Evolutionary conservation across 1,139 yeast genomes (phyloP).

Genomic region (Geotrichum candidum): DNA sequence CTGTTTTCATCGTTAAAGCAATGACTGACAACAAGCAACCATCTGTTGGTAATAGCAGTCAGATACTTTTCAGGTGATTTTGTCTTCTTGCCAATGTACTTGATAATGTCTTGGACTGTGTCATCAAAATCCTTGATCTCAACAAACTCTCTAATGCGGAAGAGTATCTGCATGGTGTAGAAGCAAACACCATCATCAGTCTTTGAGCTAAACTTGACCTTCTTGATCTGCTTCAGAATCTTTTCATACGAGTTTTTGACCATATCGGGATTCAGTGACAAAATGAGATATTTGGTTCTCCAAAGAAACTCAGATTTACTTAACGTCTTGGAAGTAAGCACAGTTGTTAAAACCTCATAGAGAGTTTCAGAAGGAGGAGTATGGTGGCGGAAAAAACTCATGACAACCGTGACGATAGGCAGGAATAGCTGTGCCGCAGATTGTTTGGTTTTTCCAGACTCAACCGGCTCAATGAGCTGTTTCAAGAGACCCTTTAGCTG

Average conservation of each 20-base stretch:
- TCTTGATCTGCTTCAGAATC: slow-evolving; percentile 17
- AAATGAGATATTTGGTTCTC: slow-evolving; percentile 19
- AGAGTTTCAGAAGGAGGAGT: slow-evolving; percentile 10
- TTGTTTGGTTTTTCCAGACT: neutral
- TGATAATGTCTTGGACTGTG: slow-evolving; percentile 18
- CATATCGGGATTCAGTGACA: slow-evolving; percentile 18
- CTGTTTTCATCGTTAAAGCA: slow-evolving; percentile 20
- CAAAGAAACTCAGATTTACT: slow-evolving; percentile 14
- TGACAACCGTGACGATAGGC: slow-evolving; percentile 16
- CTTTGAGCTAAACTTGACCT: slow-evolving; percentile 13
- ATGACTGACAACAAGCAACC: slow-evolving; percentile 26
- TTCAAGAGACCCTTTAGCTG: slow-evolving; percentile 21
- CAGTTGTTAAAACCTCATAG: slow-evolving; percentile 8
- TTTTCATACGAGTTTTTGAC: slow-evolving; percentile 12
- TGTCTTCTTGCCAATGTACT: slow-evolving; percentile 18
- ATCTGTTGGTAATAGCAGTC: slow-evolving; percentile 22
- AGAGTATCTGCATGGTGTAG: slow-evolving; percentile 20
- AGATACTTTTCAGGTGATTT: slow-evolving; percentile 16
- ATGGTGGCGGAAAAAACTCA: slow-evolving; percentile 17
- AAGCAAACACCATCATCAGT: slow-evolving; percentile 16
- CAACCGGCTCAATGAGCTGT: slow-evolving; percentile 7
- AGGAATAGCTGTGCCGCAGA: slow-evolving; percentile 13
- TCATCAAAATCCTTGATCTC: slow-evolving; percentile 20
- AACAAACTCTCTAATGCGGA: slow-evolving; percentile 24
- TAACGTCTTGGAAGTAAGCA: slow-evolving; percentile 5